Conservation (phyloP, 352 stramenopile genomes). For the Globisporangium heterothallicum region DNA sequence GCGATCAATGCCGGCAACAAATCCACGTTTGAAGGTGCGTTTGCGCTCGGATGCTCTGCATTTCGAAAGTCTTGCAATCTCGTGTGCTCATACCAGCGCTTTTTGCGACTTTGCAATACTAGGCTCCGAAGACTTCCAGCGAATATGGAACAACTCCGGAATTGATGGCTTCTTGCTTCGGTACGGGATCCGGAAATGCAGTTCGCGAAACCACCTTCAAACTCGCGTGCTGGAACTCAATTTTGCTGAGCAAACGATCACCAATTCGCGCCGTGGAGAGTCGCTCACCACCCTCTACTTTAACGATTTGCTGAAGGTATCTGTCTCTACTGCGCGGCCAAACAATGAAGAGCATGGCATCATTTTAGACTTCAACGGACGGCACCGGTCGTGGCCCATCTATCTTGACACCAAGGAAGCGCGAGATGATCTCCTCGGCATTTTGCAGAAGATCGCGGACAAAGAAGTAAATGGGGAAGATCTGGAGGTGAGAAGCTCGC, state of each 20-base stretch:
- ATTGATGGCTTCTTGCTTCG: conserved; percentile 80
- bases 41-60: not conserved
- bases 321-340: conserved; percentile 27
- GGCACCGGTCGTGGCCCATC: conserved; percentile 67
- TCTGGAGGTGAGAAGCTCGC: conserved; percentile 59
- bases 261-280: conserved; percentile 69
- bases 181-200: conserved; percentile 81
- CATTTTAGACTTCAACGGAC: conserved; percentile 59
- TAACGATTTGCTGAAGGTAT: conserved; percentile 50
- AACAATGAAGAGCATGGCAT: conserved; percentile 62
- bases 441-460: conserved; percentile 66
- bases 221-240: conserved; percentile 83
- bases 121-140: conserved; percentile 49
- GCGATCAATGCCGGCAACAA: conserved; percentile 80
- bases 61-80: conserved; percentile 6
- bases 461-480: conserved; percentile 61
- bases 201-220: conserved; percentile 69
- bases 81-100: not conserved
- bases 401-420: conserved; percentile 72
- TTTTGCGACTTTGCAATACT: not conserved
- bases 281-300: conserved; percentile 76
- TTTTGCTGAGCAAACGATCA: conserved; percentile 82
- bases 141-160: conserved; percentile 72
- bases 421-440: conserved; percentile 63
- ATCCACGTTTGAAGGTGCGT: conserved; percentile 59